Conservation (phyloP, 441 rosid genomes). For the Adansonia gregorii region DNA sequence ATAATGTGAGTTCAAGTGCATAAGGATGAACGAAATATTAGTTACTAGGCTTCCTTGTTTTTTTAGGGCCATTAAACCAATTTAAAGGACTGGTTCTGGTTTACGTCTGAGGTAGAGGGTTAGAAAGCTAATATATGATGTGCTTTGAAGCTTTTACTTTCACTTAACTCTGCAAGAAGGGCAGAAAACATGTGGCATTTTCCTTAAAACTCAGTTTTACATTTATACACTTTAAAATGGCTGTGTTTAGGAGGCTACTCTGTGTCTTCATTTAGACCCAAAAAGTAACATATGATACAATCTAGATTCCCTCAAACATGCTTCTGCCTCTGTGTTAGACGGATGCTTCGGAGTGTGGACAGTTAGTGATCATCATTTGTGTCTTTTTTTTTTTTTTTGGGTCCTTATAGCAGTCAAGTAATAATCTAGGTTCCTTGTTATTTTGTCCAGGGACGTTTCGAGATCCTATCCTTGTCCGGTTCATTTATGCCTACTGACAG, state of each 20-base stretch:
- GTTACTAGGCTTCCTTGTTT: neutral
- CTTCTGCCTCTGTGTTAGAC: neutral
- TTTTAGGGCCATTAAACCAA: neutral
- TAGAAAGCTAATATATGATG: neutral
- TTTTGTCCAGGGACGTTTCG: constrained; percentile 78
- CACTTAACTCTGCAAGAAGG: neutral
- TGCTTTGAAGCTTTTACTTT: neutral
- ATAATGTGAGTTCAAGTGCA: neutral
- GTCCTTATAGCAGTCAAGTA: neutral
- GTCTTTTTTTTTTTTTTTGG: neutral
- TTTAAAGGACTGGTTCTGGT: neutral
- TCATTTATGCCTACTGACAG: constrained; percentile 74
- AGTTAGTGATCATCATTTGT: neutral
- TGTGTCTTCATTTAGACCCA: neutral
- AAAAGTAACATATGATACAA: neutral
- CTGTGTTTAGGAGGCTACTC: neutral
- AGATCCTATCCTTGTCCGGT: constrained; percentile 92
- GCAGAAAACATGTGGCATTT: neutral
- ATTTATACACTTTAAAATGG: neutral
- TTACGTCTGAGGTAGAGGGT: neutral
- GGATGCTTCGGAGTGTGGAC: neutral
- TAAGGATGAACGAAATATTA: neutral
- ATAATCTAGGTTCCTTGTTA: neutral
- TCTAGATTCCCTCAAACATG: neutral
- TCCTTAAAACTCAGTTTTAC: neutral